Base-by-base conservation (phyloP, 2,329 filamentous ascomycete species). In the Colletotrichum sp. region DNA sequence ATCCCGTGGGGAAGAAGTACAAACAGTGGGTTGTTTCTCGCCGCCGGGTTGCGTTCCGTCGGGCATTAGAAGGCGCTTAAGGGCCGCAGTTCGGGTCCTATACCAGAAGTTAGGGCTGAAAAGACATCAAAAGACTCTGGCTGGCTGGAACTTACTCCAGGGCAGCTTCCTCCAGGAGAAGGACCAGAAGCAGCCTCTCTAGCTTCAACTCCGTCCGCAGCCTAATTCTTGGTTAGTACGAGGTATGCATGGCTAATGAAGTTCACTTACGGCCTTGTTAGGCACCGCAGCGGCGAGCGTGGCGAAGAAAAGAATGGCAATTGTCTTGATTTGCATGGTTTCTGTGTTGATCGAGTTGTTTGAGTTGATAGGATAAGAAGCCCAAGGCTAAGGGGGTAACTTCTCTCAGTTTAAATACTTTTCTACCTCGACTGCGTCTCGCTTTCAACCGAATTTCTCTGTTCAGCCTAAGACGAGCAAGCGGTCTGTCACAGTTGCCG, bases 381-480 rank as follows among this genome's bases (percentile, higher is more conserved):
- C 5, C 15, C 8, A 0, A 10, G 1, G 4, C 16, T 3, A 6
- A 12, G n/a, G 18, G 18, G 10, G 9, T 0, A 22, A 48, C 18
- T 22, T 2, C 9, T 22, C 8, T 22, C 43, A 52, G 43, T 8
- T 52, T 52, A 52, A 52, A 52, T 52, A 13, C 43, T 22, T 48
- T 52, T 52, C 10, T 52, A 7, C 10, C 10, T 2, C 0, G 2
- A 2, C 43, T 6, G 43, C 2, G 43, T 22, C n/a, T 52, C 43
- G n/a, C 10, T 52, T 52, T 22, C 43, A 22, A 52, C 3, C n/a
- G 10, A 52, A 52, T n/a, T 6, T 52, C n/a, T 22, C n/a, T 13
- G 43, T n/a, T 22, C 43, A 22, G 43, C 10, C n/a, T 22, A 8
- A 52, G 12, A 52, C 43, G 6, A 52, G n/a, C n/a, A 52, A 52